Evolutionary conservation across 805 yeast species (phyloP), one percentile per base, ranked within the genome.

Genomic region (Starmerella cellae): DNA sequence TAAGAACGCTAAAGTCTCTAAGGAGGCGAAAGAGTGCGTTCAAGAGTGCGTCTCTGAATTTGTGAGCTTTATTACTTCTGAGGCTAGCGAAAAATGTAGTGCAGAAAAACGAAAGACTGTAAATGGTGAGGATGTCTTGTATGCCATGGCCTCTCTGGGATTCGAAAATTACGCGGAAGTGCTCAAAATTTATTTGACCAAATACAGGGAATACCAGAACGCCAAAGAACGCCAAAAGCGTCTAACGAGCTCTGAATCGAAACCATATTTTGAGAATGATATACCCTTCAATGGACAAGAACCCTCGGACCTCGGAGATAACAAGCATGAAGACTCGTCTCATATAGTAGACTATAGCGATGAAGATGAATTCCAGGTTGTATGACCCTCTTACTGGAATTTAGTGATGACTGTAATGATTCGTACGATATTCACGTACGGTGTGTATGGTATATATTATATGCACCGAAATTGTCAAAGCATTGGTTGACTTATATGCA

Each of bases 11-110:
- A 80, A 80, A 54, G 75, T 80, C 1, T 76, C 84, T 19, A 80
- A 79, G 54, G 91, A 80, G 53, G 81, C 87, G 34, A 79, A 79
- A 54, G 87, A 78, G 52, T 74, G 82, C 50, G 75, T 77, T 62
- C 83, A 77, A 58, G 82, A 77, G 54, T 77, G 81, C 54, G 82
- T 75, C 4, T 64, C 73, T 38, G 81, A 77, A 58, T 77, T 75
- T 57, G 78, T 77, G 27, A 72, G 79, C 9, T 77, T 77, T 58
- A 71, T 77, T 42, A 77, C 82, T 2, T 70, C 77, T 27, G 82
- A 77, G 59, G 70, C 70, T 17, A 70, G 79, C 37, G 82, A 77
- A 47, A 71, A 69, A 52, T 76, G 82, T 55, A 55, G 69, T 11
- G 69, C 75, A 38, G 83, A 77, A 49, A 76, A 77, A 58, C 64